Evolutionary conservation across 1,284 basidiomycete genomes (phyloP), one percentile per base, ranked within the genome.

Genomic region (Lentinus polychrous): DNA sequence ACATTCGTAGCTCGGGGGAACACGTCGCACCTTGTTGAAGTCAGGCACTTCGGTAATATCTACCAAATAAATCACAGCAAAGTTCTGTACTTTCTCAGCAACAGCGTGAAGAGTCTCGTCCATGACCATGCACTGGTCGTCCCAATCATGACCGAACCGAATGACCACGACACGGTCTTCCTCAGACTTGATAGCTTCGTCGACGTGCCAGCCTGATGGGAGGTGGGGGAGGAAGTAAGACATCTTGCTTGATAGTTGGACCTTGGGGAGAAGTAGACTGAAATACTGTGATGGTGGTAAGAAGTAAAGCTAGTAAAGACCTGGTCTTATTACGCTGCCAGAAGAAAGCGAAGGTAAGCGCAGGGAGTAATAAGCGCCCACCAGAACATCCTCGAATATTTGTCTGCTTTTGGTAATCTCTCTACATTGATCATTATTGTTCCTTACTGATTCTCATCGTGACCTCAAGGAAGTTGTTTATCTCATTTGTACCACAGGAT

Each of bases 41-140:
- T 99, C 95, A 1, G 96, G 96, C 1, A 99, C 96, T 57, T 94
- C 85, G 0, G 93, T 97, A 62, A 96, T 97, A 66, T 99, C 95
- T 23, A 87, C 86, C 11, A 97, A 75, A 64, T 96, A 99, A 56
- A 98, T 90, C 55, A 98, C 93, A 2, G 94, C 94, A 69, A 96
- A 98, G 72, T 99, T 98, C 71, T 96, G 93, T 2, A 99, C 93
- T 67, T 93, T 94, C 69, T 97, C 95, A 1, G 90, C 86, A 45
- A 97, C 87, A 10, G 81, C 76, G 66, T 94, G 92, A 15, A 99
- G 80, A 2, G 94, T 97, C 69, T 99, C 95, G 73, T 99, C 96
- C 94, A 98, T 97, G 32, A 85, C 87, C 96, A 98, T 98, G 71
- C 95, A 99, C 55, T 95, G 87, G 1, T 81, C 74, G 65, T 99